phyloP scores from a whole-genome alignment of 805 yeast genomes.

The Crinitomyces ghanaensis region DNA sequence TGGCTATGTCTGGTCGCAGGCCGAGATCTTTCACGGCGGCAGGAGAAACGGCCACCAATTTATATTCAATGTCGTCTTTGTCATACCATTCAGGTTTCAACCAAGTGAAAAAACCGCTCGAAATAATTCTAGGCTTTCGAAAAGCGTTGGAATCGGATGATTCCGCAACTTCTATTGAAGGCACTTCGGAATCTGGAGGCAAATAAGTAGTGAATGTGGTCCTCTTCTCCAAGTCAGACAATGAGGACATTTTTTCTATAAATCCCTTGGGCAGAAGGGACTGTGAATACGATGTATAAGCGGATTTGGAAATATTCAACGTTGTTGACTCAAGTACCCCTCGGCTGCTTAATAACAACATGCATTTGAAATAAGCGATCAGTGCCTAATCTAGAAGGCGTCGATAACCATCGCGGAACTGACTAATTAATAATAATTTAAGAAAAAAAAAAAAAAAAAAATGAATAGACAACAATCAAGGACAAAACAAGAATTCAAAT shows the following conservation, averaged over 20 bases:
- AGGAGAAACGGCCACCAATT: slow-evolving; percentile 46
- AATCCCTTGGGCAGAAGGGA: no score
- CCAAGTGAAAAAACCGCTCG: slow-evolving; percentile 68
- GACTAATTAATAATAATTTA: no score
- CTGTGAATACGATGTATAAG: no score
- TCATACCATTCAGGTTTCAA: slow-evolving; percentile 40
- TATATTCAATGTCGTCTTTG: slow-evolving; percentile 34
- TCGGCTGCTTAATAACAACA: no score
- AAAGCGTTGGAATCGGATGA: slow-evolving; percentile 26
- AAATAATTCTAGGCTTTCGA: slow-evolving; percentile 40
- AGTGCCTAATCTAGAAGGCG: no score
- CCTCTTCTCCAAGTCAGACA: slow-evolving; percentile 16
- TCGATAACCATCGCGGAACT: no score
- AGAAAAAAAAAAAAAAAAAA: no score
- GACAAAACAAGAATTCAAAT: no score
- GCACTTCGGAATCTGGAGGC: slow-evolving; percentile 30
- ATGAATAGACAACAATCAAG: no score
- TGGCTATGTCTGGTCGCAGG: slow-evolving; percentile 30
- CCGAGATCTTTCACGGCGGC: slow-evolving; percentile 54
- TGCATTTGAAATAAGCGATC: no score
- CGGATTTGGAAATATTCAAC: no score
- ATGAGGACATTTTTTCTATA: slow-evolving; percentile 2
- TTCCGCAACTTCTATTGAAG: slow-evolving; percentile 27
- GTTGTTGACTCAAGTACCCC: no score
- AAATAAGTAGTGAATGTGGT: slow-evolving; percentile 24